Evolutionary conservation across 148 eudicot genomes (phyloP), one percentile per base, ranked within the genome.

Genomic region (Rhododendron vialii): DNA sequence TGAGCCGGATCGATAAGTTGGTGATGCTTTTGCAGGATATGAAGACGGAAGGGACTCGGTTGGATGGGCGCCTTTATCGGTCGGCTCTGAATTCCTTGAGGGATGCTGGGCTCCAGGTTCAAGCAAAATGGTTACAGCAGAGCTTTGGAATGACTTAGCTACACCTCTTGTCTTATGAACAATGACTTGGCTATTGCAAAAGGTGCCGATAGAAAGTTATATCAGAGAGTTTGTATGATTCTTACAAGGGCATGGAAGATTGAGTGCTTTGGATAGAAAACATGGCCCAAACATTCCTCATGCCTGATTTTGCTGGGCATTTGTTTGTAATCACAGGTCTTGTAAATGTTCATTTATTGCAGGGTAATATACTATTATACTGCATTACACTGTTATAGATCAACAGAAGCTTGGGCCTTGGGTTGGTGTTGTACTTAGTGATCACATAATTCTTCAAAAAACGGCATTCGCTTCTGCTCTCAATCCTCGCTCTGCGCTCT

Each of bases 81-180:
- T 97, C 99, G 0, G 94, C 96, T 59, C 75, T 92, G 90, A 93
- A 91, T 90, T 95, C 98, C 47, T 80, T 97, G 69, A 93, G 92
- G 65, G 99, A 97, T 85, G 94, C 96, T 4, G 99, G 99, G 84
- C 86, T 95, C 33, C 88, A 91, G 83, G 82, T 91, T 48, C 98
- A 94, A 79, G 92, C 85, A 5, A 90, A 87, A 86, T 94, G 94
- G 98, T 88, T 95, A 85, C 89, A 94, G 82, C 94, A 94, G 84
- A 88, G 71, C 79, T 75, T 75, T 36, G 79, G 79, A 7, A 75
- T 36, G 79, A 38, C 79, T 18, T 75, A 75, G 38, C 17, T 28
- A 65, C 28, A 0, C 30, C 20, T 12, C 18, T 28, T 69, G 38
- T 30, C 17, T 12, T 13, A 41, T 41, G 45, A 41, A 41, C 45